phyloP scores from a whole-genome alignment of 2,329 filamentous ascomycete genomes.

The Penicillium crustosum region DNA sequence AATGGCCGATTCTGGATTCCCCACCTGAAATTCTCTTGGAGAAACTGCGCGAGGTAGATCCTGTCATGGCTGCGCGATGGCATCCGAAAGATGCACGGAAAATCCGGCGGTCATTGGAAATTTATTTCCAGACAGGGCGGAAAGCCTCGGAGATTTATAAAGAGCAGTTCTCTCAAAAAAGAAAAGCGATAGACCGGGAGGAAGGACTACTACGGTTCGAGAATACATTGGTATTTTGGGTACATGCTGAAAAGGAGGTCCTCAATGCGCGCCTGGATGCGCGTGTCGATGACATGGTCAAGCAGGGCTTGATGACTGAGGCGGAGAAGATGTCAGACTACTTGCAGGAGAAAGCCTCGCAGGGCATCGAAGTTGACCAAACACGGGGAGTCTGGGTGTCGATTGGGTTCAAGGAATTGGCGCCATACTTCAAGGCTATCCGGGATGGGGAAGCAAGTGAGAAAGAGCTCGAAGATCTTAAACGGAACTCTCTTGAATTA shows the following conservation, averaged over 20 bases:
- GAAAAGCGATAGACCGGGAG: slow-evolving; percentile 24
- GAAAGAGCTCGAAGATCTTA: slow-evolving; percentile 56
- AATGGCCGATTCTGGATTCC: slow-evolving; percentile 70
- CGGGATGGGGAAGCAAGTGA: slow-evolving; percentile 26
- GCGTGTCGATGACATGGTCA: slow-evolving; percentile 82
- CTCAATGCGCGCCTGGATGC: slow-evolving; percentile 70
- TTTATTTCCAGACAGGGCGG: slow-evolving; percentile 78
- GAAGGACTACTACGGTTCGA: slow-evolving; percentile 49
- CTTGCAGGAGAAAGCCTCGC: slow-evolving; percentile 44
- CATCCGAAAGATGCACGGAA: slow-evolving; percentile 91
- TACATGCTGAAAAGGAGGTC: slow-evolving; percentile 69
- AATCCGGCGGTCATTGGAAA: slow-evolving; percentile 84
- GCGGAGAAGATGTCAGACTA: slow-evolving; percentile 56
- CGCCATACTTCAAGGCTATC: slow-evolving; percentile 63
- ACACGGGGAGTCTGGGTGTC: slow-evolving; percentile 91
- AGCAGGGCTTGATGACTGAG: slow-evolving; percentile 63
- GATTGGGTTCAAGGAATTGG: slow-evolving; percentile 92
- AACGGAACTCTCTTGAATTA: slow-evolving; percentile 63
- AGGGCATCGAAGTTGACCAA: slow-evolving; percentile 63
- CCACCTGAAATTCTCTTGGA: slow-evolving; percentile 70
- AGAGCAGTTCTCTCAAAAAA: slow-evolving; percentile 59
- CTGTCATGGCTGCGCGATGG: slow-evolving; percentile 85
- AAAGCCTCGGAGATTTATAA: slow-evolving; percentile 84
- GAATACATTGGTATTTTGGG: slow-evolving; percentile 75
- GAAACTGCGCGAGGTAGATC: slow-evolving; percentile 77